Percentiles rank a stretch among this genome's conserved stretches.
Conservation (phyloP, 2,329 filamentous ascomycete genomes). For the Fusarium graminum region DNA sequence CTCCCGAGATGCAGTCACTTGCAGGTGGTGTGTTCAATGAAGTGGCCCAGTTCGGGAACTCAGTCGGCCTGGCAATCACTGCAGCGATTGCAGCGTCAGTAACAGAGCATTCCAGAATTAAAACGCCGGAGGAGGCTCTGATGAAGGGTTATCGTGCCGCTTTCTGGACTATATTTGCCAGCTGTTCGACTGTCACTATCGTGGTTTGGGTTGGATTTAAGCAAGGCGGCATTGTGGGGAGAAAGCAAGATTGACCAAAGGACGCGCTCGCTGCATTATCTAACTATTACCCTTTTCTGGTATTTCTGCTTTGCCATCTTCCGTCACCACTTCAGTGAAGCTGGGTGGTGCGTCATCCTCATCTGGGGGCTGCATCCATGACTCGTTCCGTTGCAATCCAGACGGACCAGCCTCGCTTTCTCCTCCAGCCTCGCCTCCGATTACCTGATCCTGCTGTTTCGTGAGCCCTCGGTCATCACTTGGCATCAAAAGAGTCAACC, state of each 20-base stretch:
- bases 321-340: conserved; percentile 10
- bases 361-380: conserved; percentile 21
- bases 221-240: conserved; percentile 62
- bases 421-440: neutral
- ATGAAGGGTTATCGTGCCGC: conserved; percentile 66
- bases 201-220: conserved; percentile 57
- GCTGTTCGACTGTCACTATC: conserved; percentile 54
- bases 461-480: conserved; percentile 6
- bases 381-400: conserved; percentile 1
- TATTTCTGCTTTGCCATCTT: neutral
- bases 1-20: conserved; percentile 66
- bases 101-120: conserved; percentile 54
- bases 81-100: conserved; percentile 62
- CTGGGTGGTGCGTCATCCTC: conserved; percentile 15
- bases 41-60: conserved; percentile 68
- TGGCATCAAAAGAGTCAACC: conserved; percentile 15
- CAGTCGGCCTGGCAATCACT: conserved; percentile 64
- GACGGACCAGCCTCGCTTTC: neutral
- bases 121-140: conserved; percentile 51
- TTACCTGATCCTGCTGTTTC: too few relatives aligned
- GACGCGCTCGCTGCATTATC: too few relatives aligned
- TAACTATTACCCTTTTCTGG: neutral
- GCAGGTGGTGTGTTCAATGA: conserved; percentile 73
- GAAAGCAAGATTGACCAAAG: conserved; percentile 56
- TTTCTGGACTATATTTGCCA: conserved; percentile 66